Evolutionary conservation across 148 eudicot genomes (phyloP).

Genomic region (Chenopodium formosanum): DNA sequence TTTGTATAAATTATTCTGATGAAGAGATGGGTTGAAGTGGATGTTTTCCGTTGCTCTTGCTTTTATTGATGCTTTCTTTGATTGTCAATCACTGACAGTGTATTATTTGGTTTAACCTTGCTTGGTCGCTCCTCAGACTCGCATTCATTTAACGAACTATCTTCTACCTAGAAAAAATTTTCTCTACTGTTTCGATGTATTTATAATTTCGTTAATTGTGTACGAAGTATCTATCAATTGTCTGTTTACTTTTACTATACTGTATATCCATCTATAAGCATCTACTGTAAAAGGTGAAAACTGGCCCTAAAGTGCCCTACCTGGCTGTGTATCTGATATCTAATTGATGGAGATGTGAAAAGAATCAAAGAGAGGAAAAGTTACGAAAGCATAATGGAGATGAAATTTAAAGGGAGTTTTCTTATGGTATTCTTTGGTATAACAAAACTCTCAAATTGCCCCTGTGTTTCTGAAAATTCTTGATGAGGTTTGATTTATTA

Average conservation of each 20-base stretch:
- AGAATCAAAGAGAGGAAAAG: not conserved
- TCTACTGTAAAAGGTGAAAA: not conserved
- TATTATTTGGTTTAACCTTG: not conserved
- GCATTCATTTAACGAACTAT: not conserved
- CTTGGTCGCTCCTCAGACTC: not conserved
- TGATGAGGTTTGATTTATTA: too few relatives aligned
- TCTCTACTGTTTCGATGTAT: not conserved
- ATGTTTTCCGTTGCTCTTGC: not conserved
- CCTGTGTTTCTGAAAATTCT: too few relatives aligned
- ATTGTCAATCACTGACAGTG: not conserved
- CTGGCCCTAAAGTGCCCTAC: not conserved
- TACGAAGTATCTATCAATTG: not conserved
- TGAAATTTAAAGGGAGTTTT: not conserved
- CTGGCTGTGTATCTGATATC: not conserved
- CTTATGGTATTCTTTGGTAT: too few relatives aligned
- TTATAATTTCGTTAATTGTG: not conserved
- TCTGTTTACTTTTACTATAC: not conserved
- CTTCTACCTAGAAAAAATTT: not conserved
- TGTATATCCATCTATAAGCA: not conserved
- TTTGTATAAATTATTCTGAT: not conserved
- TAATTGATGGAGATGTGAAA: not conserved
- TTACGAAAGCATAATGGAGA: not conserved
- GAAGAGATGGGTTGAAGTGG: not conserved
- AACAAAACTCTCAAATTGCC: too few relatives aligned
- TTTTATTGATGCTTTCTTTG: not conserved